Percentiles rank a stretch among this genome's conserved stretches.
These are phyloP conservation scores for Monosporascus sp. DNA, from an alignment of 2,329 filamentous ascomycete species.

Conservation along the genomic window DNA sequence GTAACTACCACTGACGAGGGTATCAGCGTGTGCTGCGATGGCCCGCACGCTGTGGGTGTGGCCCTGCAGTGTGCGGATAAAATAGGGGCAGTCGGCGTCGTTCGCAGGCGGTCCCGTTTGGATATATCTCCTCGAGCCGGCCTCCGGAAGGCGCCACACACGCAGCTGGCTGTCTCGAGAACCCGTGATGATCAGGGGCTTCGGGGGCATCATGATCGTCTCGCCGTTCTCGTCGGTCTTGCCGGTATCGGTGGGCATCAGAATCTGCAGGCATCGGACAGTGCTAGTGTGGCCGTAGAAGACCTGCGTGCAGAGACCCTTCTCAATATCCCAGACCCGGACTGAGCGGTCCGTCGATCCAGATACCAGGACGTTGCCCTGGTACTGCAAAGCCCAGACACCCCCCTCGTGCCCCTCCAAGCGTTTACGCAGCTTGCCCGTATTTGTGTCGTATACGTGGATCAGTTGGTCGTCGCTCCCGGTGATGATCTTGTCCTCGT, in stretches of 20 bases:
- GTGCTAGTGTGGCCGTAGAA: conserved; percentile 98
- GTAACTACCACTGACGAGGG: conserved; percentile 94
- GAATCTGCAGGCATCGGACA: conserved; percentile 89
- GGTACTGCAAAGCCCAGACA: conserved; percentile 95
- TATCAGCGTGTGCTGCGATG: conserved; percentile 91
- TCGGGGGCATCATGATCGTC: conserved; percentile 83
- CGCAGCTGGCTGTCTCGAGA: conserved; percentile 91
- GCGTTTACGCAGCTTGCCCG: conserved; percentile 75
- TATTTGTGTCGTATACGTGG: conserved; percentile 96
- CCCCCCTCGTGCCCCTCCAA: conserved; percentile 93
- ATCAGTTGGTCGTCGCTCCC: conserved; percentile 97
- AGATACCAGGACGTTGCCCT: conserved; percentile 91
- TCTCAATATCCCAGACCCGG: conserved; percentile 98
- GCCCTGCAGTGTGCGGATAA: conserved; percentile 78
- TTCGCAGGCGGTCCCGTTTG: conserved; percentile 72
- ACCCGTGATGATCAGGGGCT: conserved; percentile 94
- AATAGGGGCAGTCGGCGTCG: conserved; percentile 85
- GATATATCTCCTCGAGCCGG: conserved; percentile 71
- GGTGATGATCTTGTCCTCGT: conserved; percentile 95
- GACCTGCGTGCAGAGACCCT: conserved; percentile 85
- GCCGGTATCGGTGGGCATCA: conserved; percentile 79
- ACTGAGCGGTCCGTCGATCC: conserved; percentile 95
- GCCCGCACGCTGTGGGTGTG: conserved; percentile 93
- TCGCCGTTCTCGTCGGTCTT: conserved; percentile 63
- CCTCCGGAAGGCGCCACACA: conserved; percentile 88